Evolutionary conservation across 139 green algal species (phyloP).

Genomic region (Coelastrella sp.): DNA sequence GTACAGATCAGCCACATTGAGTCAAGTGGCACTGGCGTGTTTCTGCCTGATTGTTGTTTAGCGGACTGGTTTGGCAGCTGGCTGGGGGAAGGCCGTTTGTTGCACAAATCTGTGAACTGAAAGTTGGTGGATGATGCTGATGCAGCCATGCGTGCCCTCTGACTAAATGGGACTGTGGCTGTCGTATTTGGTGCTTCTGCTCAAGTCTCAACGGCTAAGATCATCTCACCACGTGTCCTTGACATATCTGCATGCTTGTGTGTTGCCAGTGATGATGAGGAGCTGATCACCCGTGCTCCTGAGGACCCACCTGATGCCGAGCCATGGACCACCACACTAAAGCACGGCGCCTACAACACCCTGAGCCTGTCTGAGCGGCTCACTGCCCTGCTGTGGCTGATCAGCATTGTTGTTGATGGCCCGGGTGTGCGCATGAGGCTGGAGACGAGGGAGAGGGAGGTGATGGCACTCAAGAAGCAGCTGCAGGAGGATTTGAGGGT

Average conservation of each 20-base stretch:
- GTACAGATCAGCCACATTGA: too few species aligned
- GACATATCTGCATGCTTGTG: background rate
- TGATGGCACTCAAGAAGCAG: constrained; percentile 58
- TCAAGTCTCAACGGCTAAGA: too few species aligned
- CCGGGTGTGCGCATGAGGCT: constrained; percentile 67
- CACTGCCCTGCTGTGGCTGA: constrained; percentile 71
- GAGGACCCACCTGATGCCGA: constrained; percentile 24
- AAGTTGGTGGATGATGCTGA: too few species aligned
- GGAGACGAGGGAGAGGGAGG: constrained; percentile 72
- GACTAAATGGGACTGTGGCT: too few species aligned
- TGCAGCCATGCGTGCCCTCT: too few species aligned
- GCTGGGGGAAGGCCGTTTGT: too few species aligned
- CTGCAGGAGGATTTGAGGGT: constrained; percentile 74
- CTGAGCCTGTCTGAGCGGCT: constrained; percentile 71
- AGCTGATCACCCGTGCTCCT: background rate
- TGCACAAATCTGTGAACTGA: too few species aligned
- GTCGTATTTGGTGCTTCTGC: too few species aligned
- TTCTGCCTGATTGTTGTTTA: too few species aligned
- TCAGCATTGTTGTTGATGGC: constrained; percentile 63
- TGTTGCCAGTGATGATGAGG: constrained; percentile 32
- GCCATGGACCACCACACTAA: constrained; percentile 67
- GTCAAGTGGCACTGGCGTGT: too few species aligned
- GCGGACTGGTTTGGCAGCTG: too few species aligned
- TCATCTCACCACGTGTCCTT: background rate
- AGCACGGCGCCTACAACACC: constrained; percentile 66